A percentile compares a stretch with the other conserved stretches of the same genome.
Conservation (phyloP, 2,329 filamentous ascomycete species). For the Chaetothyriales sp. region DNA sequence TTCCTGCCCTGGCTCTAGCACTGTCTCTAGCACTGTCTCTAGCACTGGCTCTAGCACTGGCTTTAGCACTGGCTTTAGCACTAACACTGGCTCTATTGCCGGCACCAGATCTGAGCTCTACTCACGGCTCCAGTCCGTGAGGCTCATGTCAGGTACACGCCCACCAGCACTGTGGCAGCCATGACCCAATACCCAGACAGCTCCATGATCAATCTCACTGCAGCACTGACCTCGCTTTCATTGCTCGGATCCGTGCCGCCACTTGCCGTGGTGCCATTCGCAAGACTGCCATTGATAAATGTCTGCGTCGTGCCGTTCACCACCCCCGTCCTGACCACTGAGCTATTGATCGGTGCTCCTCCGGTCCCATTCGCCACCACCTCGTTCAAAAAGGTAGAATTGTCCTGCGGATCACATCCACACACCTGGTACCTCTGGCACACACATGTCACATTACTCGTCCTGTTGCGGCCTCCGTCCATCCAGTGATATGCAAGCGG, state of each 20-base stretch:
- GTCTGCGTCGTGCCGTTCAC: slow-evolving; percentile 32
- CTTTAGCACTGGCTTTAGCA: no score
- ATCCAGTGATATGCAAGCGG: slow-evolving; percentile 32
- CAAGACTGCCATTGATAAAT: slow-evolving; percentile 36
- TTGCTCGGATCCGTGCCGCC: slow-evolving; percentile 21
- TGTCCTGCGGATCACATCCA: slow-evolving; percentile 42
- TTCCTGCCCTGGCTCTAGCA: no score
- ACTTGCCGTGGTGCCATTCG: slow-evolving; percentile 30
- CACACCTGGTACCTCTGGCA: slow-evolving; percentile 42
- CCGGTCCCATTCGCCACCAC: slow-evolving; percentile 30
- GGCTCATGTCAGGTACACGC: slow-evolving; percentile 5
- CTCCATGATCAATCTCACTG: slow-evolving; percentile 17
- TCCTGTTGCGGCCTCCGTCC: slow-evolving; percentile 27
- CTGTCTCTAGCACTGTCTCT: no score
- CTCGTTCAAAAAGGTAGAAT: slow-evolving; percentile 29
- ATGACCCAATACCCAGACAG: slow-evolving; percentile 32
- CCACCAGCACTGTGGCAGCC: slow-evolving; percentile 23
- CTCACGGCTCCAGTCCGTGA: background rate
- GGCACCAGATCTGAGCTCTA: background rate
- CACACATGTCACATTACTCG: slow-evolving; percentile 39
- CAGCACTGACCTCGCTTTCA: slow-evolving; percentile 10
- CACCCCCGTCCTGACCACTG: slow-evolving; percentile 24
- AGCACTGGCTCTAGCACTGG: no score
- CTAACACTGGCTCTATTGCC: no score
- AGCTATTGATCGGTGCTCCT: slow-evolving; percentile 25